Base-by-base conservation (phyloP, 345 rosid species). In the Moringa oleifera region DNA sequence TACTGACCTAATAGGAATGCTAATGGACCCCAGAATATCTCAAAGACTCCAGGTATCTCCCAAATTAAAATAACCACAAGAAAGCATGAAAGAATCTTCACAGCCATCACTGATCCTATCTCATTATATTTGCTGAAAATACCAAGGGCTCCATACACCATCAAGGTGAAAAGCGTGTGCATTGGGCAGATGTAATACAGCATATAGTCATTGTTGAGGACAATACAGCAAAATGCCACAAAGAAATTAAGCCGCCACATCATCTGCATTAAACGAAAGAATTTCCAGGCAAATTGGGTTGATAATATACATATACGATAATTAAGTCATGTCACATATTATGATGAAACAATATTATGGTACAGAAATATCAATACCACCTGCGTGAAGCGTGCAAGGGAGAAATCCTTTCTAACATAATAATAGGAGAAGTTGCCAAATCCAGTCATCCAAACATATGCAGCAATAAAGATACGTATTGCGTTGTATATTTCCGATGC, bases 381-480 rank as follows among this genome's bases (percentile, higher is more conserved):
- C 96, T 94, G 99, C 51, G 89, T 72, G 59, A 94, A 94, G 55
- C 99, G 95, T 59, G 91, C 91, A 54, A 90, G 36, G 68, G 96
- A 88, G 74, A 90, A 94, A 80, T 94, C 99, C 78, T 94, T 94
- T 79, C 95, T 84, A 61, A 88, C 78, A 69, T 94, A 90, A 84
- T 94, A 94, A 65, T 86, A 94, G 13, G 99, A 90, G 76, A 94
- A 94, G 79, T 94, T 94, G 51, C 96, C 96, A 68, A 90, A 93
- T 67, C 98, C 98, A 58, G 98, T 93, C 95, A 93, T 84, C 96
- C 97, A 93, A 45, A 93, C 98, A 77, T 93, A 93, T 52, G 98
- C 97, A 66, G 98, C 98, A 63, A 93, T 93, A 68, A 93, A 88
- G 69, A 93, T 59, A 58, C 98, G 97, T 62, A 93, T 90, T 19